Conservation (phyloP, 1,284 basidiomycete genomes). For the Pisolithus thermaeus region DNA sequence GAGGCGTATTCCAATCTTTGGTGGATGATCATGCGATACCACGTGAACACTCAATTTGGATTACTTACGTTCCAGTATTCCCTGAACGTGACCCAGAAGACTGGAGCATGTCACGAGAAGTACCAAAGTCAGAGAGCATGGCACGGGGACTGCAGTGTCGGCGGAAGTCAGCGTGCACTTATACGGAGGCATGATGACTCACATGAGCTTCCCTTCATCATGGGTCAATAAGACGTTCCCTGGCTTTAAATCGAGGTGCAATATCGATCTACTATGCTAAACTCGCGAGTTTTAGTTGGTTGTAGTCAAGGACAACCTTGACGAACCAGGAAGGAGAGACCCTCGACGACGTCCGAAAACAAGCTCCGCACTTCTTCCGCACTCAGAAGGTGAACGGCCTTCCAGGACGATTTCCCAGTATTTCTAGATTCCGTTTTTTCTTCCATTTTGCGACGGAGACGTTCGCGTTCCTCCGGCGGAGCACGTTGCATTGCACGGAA, state of each 20-base stretch:
- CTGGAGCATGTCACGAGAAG: slow-evolving; percentile 83
- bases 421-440: slow-evolving; percentile 17
- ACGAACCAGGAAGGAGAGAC: slow-evolving; percentile 75
- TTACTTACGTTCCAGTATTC: slow-evolving; percentile 88
- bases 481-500: slow-evolving; percentile 65
- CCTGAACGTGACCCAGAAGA: slow-evolving; percentile 68
- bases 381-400: slow-evolving; percentile 74
- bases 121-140: slow-evolving; percentile 93
- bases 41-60: neutral
- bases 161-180: slow-evolving; percentile 6
- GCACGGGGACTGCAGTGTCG: slow-evolving; percentile 57
- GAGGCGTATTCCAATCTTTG: slow-evolving; percentile 72
- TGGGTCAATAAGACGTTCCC: slow-evolving; percentile 90
- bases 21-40: slow-evolving; percentile 5
- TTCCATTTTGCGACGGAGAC: slow-evolving; percentile 47
- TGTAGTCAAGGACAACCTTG: neutral
- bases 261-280: slow-evolving; percentile 78
- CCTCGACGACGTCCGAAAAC: slow-evolving; percentile 74
- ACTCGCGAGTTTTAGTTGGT: slow-evolving; percentile 5
- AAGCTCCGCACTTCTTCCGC: slow-evolving; percentile 74
- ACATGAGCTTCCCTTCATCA: slow-evolving; percentile 85
- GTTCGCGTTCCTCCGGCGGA: slow-evolving; percentile 57
- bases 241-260: slow-evolving; percentile 91
- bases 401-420: slow-evolving; percentile 37
- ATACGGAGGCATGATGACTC: slow-evolving; percentile 18